Evolutionary conservation across 768 basidiomycete genomes (phyloP).

Genomic region (Serendipita sp.): DNA sequence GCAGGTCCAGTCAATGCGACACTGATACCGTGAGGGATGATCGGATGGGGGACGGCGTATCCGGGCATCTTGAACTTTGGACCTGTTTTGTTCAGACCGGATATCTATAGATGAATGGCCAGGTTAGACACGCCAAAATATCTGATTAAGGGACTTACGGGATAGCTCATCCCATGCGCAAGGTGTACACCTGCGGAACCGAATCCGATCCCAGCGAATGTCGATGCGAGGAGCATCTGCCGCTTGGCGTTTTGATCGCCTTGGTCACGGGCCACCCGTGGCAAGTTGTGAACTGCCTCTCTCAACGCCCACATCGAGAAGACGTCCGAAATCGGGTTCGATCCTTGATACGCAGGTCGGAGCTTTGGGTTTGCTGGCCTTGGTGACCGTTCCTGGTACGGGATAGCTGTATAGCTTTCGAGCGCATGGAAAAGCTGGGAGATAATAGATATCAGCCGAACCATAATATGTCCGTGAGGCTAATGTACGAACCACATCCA

Average conservation of each 20-base stretch:
- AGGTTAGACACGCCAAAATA: conserved; percentile 7
- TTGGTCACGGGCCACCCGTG: conserved; percentile 63
- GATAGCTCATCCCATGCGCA: conserved; percentile 81
- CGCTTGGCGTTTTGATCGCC: conserved; percentile 69
- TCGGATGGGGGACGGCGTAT: conserved; percentile 68
- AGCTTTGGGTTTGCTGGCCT: conserved; percentile 80
- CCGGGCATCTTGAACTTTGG: conserved; percentile 86
- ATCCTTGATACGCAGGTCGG: conserved; percentile 85
- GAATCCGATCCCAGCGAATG: conserved; percentile 91
- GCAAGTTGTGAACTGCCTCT: conserved; percentile 77
- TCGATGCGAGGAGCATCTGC: conserved; percentile 90
- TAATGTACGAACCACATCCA: conserved; percentile 45
- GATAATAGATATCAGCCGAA: background rate
- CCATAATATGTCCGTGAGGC: background rate
- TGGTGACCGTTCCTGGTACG: conserved; percentile 82
- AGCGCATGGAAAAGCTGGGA: conserved; percentile 69
- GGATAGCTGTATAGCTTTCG: conserved; percentile 89
- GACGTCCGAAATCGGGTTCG: conserved; percentile 88
- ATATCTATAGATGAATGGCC: conserved; percentile 38
- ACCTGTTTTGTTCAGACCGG: conserved; percentile 85
- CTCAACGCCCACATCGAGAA: conserved; percentile 81
- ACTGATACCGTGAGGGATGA: conserved; percentile 85
- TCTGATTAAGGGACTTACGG: conserved; percentile 31
- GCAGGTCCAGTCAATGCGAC: conserved; percentile 85
- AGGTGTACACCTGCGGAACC: conserved; percentile 87